phyloP scores from a whole-genome alignment of 2,329 filamentous ascomycete species.

The Macrophomina pseudophaseolina region DNA sequence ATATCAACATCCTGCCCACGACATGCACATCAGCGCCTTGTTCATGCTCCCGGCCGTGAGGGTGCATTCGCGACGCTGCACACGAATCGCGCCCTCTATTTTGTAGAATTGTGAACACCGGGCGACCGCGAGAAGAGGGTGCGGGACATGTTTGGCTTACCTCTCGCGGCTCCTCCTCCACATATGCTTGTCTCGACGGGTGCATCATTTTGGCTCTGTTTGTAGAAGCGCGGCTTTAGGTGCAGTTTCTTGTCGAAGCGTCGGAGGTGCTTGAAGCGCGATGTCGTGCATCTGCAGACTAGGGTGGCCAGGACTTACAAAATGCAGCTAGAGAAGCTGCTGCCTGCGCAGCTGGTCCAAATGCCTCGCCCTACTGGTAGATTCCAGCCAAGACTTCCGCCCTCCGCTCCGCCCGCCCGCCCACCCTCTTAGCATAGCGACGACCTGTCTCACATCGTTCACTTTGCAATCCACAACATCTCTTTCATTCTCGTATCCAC shows the following conservation, averaged over 20 bases:
- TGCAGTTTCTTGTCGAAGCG: background rate
- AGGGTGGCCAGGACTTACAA: background rate
- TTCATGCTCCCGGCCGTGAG: slow-evolving; percentile 12
- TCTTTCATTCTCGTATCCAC: background rate
- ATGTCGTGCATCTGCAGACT: background rate
- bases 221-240: background rate
- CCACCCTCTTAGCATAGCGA: too few relatives aligned
- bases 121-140: slow-evolving; percentile 36
- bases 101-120: slow-evolving; percentile 29
- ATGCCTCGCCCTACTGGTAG: background rate
- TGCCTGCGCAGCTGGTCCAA: background rate
- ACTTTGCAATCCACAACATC: background rate
- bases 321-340: background rate
- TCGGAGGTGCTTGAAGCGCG: background rate
- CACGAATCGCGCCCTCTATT: slow-evolving; percentile 24
- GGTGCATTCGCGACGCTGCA: slow-evolving; percentile 18
- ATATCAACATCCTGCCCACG: slow-evolving; percentile 57
- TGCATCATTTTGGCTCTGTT: slow-evolving; percentile 63
- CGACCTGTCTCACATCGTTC: too few relatives aligned
- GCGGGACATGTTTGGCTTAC: slow-evolving; percentile 56
- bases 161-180: slow-evolving; percentile 78
- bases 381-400: background rate
- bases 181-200: slow-evolving; percentile 89
- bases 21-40: slow-evolving; percentile 22
- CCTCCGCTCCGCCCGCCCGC: background rate